Base-by-base conservation (phyloP, 768 basidiomycete species). In the Boletus coccyginus region DNA sequence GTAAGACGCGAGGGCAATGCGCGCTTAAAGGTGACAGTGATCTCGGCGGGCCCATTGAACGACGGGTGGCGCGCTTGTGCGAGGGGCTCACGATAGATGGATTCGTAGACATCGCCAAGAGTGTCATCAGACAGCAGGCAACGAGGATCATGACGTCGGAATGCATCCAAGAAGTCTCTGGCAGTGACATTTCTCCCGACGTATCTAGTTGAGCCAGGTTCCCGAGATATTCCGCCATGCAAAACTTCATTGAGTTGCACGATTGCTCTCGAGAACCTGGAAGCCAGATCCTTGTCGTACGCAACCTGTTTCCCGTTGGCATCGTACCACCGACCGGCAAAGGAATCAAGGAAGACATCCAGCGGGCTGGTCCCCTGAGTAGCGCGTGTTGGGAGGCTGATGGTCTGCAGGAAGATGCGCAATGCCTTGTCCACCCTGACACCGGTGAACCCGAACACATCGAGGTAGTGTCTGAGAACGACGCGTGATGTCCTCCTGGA, bases 321-420 rank as follows among this genome's bases (percentile, higher is more conserved):
- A 57, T 94, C 90, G 64, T 92, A 91, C 91, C 94, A 98, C 31
- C 90, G 82, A 61, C 83, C 80, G 14, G 94, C 90, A 67, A 99
- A 94, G 11, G 87, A 82, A 63, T 91, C 86, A 32, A 98, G 78
- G 3, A 97, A 75, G 62, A 86, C 79, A 56, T 84, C 79, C 39
- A 85, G 62, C 12, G 72, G 66, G 21, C 24, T 60, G 33, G 50
- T 42, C 52, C 66, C 72, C 36, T 72, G 71, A 5, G 60, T 59
- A 16, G 71, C 51, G 38, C 80, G 78, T 31, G 74, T 65, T 8
- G 86, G 84, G n/a, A 88, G 65, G 62, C 89, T 79, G 38, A 98
- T 70, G 8, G 94, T 87, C 63, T 92, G 84, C 56, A 98, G 75
- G 77, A 98, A 98, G 47, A 88, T 82, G 51, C 96, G 85, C 52